Evolutionary conservation across 345 rosid species (phyloP).

Genomic region (Dimocarpus longan): DNA sequence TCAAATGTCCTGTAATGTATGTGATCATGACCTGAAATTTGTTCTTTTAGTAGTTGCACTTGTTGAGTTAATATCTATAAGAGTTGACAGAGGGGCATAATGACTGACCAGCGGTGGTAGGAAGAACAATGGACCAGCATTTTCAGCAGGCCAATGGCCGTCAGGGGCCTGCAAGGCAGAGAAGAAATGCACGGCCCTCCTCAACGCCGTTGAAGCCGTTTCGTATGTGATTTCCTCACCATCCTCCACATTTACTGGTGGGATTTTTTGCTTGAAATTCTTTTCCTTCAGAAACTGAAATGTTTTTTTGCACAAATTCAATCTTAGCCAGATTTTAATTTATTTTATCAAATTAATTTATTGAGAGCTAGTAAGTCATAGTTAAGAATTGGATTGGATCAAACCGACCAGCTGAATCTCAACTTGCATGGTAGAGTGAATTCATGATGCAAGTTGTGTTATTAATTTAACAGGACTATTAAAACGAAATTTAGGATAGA

Average conservation of each 20-base stretch:
- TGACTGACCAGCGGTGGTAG: slow-evolving; percentile 34
- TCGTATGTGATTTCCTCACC: slow-evolving; percentile 37
- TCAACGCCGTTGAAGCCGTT: slow-evolving; percentile 25
- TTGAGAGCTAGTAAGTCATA: too few species aligned
- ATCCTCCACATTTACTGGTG: slow-evolving; percentile 31
- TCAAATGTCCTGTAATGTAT: slow-evolving; percentile 42
- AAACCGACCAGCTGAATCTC: too few species aligned
- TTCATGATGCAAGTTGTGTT: neutral
- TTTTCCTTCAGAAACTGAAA: slow-evolving; percentile 36
- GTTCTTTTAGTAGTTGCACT: neutral
- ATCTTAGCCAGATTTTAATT: too few species aligned
- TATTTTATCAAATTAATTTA: too few species aligned
- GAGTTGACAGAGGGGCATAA: neutral
- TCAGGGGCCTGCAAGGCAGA: slow-evolving; percentile 43
- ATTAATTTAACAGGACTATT: too few species aligned
- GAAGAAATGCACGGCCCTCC: slow-evolving; percentile 37
- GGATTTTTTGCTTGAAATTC: slow-evolving; percentile 32
- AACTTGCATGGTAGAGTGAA: neutral
- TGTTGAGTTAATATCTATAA: neutral
- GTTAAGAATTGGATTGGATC: too few species aligned
- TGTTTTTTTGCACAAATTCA: neutral
- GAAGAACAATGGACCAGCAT: slow-evolving; percentile 43
- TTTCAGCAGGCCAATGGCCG: slow-evolving; percentile 50
- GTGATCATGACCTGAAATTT: slow-evolving; percentile 33
- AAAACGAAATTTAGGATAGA: too few species aligned